Percentiles rank a stretch among this genome's conserved stretches.
Conservation (phyloP, 805 yeast genomes). For the Tetrapisispora pingtungensis region DNA sequence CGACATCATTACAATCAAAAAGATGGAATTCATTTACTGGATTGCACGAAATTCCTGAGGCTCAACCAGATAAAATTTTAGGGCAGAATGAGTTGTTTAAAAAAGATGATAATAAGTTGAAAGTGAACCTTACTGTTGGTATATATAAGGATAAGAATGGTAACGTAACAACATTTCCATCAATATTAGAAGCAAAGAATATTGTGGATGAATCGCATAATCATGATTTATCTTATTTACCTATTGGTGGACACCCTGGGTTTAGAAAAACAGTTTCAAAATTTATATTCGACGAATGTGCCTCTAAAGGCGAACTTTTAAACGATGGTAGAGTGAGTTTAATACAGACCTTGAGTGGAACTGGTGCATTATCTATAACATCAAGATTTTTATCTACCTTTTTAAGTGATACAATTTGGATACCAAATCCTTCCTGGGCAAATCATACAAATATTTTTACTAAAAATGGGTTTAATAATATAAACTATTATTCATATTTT, state of each 20-base stretch:
- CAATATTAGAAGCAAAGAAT: constrained; percentile 23
- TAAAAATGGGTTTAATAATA: constrained; percentile 52
- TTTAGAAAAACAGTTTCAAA: constrained; percentile 59
- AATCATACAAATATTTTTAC: constrained; percentile 76
- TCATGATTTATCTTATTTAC: constrained; percentile 42
- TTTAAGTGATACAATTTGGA: constrained; percentile 38
- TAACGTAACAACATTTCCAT: constrained; percentile 32
- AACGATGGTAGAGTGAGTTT: constrained; percentile 60
- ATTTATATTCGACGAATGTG: constrained; percentile 61
- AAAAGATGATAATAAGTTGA: constrained; percentile 49
- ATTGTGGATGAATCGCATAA: constrained; percentile 41
- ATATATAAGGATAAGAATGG: constrained; percentile 88
- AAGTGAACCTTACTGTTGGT: constrained; percentile 41
- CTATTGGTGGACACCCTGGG: constrained; percentile 67
- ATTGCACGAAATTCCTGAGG: constrained; percentile 32
- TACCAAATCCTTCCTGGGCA: constrained; percentile 92
- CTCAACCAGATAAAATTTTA: constrained; percentile 81
- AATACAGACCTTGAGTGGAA: constrained; percentile 86
- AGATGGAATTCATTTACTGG: constrained; percentile 1
- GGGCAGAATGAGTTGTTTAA: constrained; percentile 70
- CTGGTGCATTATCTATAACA: constrained; percentile 84
- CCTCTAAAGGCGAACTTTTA: constrained; percentile 39
- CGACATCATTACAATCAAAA: no score
- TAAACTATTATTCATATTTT: constrained; percentile 63
- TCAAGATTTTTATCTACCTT: constrained; percentile 61